Evolutionary conservation across 2,329 filamentous ascomycete genomes (phyloP).

Genomic region (Xylaria sp.): DNA sequence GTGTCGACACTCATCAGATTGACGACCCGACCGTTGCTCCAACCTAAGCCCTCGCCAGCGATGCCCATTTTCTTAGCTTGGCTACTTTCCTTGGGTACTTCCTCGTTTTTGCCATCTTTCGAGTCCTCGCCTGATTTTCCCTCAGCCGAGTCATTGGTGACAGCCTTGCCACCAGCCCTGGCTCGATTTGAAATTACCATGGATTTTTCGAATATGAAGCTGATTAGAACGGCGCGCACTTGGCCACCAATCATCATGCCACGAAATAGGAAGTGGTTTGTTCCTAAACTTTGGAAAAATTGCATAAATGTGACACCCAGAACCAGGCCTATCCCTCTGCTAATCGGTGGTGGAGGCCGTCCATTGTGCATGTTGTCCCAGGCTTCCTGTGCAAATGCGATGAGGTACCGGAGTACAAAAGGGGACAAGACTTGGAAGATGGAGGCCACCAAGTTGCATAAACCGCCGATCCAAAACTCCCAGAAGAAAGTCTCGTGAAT

Average conservation of each 20-base stretch:
- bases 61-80: conserved; percentile 61
- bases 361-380: conserved; percentile 70
- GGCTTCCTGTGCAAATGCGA: conserved; percentile 83
- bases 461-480: conserved; percentile 88
- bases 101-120: conserved; percentile 60
- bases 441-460: conserved; percentile 77
- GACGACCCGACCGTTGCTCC: conserved; percentile 91
- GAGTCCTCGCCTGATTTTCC: conserved; percentile 58
- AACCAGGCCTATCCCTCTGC: conserved; percentile 82
- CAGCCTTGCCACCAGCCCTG: conserved; percentile 75
- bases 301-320: conserved; percentile 90
- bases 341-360: conserved; percentile 72
- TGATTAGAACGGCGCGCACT: conserved; percentile 81
- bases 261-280: conserved; percentile 91
- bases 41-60: conserved; percentile 79
- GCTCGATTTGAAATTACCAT: conserved; percentile 90
- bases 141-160: conserved; percentile 54
- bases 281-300: conserved; percentile 79
- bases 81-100: conserved; percentile 48
- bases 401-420: conserved; percentile 86
- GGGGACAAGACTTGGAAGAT: conserved; percentile 84
- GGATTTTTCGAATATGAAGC: conserved; percentile 90
- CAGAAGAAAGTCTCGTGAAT: conserved; percentile 86
- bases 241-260: conserved; percentile 94
- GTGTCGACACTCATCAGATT: conserved; percentile 97